These are phyloP conservation scores for Chlorencoelia australis DNA, from an alignment of 2,329 filamentous ascomycete genomes.

Conservation along the genomic window DNA sequence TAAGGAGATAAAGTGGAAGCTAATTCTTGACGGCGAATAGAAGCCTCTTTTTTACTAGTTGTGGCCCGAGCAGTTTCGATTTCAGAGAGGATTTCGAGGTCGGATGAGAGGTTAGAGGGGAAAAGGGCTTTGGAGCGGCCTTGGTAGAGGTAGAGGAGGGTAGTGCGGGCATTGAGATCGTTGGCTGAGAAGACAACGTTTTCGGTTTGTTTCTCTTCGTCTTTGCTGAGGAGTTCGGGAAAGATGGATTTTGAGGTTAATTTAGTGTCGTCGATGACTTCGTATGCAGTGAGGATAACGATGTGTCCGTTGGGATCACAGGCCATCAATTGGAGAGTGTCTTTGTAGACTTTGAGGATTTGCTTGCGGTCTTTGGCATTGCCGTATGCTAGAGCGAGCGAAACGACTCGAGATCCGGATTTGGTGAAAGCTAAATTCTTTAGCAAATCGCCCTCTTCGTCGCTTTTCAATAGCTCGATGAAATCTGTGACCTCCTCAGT, in stretches of 20 bases:
- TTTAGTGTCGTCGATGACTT: slow-evolving; percentile 91
- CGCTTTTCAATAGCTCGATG: slow-evolving; percentile 80
- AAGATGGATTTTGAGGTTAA: slow-evolving; percentile 78
- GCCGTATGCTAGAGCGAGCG: slow-evolving; percentile 72
- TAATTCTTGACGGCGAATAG: slow-evolving; percentile 65
- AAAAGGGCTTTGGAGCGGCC: slow-evolving; percentile 52
- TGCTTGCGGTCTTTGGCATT: slow-evolving; percentile 87
- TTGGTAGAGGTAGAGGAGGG: slow-evolving; percentile 76
- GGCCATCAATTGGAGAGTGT: slow-evolving; percentile 77
- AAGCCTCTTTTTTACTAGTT: slow-evolving; percentile 88
- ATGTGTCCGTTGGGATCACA: slow-evolving; percentile 69
- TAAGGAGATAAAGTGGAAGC: slow-evolving; percentile 63
- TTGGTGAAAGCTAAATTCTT: slow-evolving; percentile 96
- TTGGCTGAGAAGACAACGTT: slow-evolving; percentile 56
- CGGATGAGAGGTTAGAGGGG: slow-evolving; percentile 49
- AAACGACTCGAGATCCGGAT: slow-evolving; percentile 74
- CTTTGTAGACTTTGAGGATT: slow-evolving; percentile 81
- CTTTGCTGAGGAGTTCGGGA: slow-evolving; percentile 71
- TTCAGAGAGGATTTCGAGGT: slow-evolving; percentile 64
- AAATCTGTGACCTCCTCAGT: slow-evolving; percentile 80
- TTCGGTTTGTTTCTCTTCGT: slow-evolving; percentile 49
- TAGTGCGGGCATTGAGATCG: slow-evolving; percentile 52
- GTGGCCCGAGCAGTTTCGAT: slow-evolving; percentile 67
- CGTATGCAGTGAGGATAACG: slow-evolving; percentile 76
- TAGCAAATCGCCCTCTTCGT: slow-evolving; percentile 79